Evolutionary conservation across 148 eudicot genomes (phyloP).

Genomic region (Talinum fruticosum): DNA sequence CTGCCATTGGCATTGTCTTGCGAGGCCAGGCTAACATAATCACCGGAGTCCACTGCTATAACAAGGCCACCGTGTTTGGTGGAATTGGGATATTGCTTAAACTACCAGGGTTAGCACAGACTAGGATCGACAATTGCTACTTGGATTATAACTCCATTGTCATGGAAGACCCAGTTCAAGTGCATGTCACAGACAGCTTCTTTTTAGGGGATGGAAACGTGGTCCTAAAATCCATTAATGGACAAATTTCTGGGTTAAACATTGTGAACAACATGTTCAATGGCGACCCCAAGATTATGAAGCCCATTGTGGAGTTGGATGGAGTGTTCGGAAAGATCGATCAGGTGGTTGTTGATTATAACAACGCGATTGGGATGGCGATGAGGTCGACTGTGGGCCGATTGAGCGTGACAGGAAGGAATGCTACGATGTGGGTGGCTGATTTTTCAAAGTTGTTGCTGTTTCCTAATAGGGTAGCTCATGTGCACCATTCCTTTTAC

Average conservation of each 20-base stretch:
- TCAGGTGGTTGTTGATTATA: constrained; percentile 18
- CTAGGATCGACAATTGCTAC: constrained; percentile 22
- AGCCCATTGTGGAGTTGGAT: constrained; percentile 15
- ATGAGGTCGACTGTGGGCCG: constrained; percentile 14
- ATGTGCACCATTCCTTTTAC: constrained; percentile 17
- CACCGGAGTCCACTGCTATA: constrained; percentile 17
- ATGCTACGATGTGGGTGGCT: constrained; percentile 14
- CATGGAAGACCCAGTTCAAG: constrained; percentile 23
- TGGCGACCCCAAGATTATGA: constrained; percentile 10
- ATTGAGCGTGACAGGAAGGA: neutral
- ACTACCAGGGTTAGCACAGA: constrained; percentile 9
- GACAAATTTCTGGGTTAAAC: constrained; percentile 13
- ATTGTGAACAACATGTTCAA: constrained; percentile 19
- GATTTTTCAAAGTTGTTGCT: constrained; percentile 22
- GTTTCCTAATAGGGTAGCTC: constrained; percentile 16
- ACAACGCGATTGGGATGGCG: constrained; percentile 15
- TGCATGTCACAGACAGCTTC: constrained; percentile 14
- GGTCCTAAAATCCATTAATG: constrained; percentile 10
- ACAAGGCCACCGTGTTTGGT: constrained; percentile 18
- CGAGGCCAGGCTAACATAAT: constrained; percentile 18
- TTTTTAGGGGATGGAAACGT: constrained; percentile 22
- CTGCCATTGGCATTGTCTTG: constrained; percentile 1
- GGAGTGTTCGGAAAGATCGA: constrained; percentile 13
- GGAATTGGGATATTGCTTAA: constrained; percentile 15
- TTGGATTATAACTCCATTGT: constrained; percentile 20